Evolutionary conservation across 129 eudicot genomes (phyloP), one percentile per base, ranked within the genome.

Genomic region (Oenanthe sinensis): DNA sequence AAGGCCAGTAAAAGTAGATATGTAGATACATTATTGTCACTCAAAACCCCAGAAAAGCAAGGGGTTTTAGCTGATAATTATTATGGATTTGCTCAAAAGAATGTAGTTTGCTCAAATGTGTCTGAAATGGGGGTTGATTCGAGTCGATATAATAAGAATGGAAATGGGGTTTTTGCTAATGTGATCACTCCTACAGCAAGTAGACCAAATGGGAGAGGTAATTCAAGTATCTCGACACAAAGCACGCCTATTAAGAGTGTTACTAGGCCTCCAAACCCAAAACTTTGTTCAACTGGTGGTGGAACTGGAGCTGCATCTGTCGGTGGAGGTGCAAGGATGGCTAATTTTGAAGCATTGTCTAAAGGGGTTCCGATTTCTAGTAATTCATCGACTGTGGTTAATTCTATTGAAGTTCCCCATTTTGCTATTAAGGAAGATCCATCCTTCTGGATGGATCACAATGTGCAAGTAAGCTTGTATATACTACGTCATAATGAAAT

Each of bases 381-480:
- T 80, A 89, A 46, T 74, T 75, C 77, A 1, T 46, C 79, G 37
- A 75, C 87, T 75, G 82, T 83, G 49, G 96, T 90, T 67, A 87
- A 90, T 85, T 78, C 91, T 9, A 88, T 79, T 67, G 97, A 95
- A 74, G 97, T 91, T 58, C 96, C 97, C 3, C 91, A 90, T 88
- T 87, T 95, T 79, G 94, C 86, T 42, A 93, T 95, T 43, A 90
- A 90, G 78, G 99, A 92, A 83, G 92, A 95, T 84, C 89, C 97
- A 71, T 87, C 97, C 0, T 95, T 95, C 82, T 95, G 99, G 99
- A 87, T 88, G 94, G 96, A 95, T 77, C 99, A 90, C 83, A 95
- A 83, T 86, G 97, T 95, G 52, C 99, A 95, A 79, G 99, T 95
- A 82, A 80, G 89, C 71, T 60, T 65, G 40, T 68, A 36, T 80